Conservation (phyloP, 2,329 filamentous ascomycete species). For the Polytolypa hystricis region DNA sequence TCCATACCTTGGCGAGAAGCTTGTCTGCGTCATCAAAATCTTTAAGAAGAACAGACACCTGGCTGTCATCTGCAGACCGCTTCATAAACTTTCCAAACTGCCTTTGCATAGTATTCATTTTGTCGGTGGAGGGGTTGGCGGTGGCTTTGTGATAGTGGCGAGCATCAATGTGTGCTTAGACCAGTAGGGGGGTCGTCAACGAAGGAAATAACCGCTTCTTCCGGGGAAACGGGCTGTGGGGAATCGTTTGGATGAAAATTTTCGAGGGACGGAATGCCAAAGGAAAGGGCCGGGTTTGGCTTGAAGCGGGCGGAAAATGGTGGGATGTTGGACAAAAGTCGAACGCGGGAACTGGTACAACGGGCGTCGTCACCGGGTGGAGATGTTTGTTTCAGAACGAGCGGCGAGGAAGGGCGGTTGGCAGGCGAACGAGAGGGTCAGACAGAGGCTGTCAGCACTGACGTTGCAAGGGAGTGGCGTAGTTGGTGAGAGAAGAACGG, state of each 20-base stretch:
- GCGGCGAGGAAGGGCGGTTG: not conserved
- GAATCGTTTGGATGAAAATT: not conserved
- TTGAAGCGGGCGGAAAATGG: not conserved
- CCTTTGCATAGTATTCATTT: constrained; percentile 49
- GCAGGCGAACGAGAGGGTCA: too few species aligned
- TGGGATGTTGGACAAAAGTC: not conserved
- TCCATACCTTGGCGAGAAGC: constrained; percentile 56
- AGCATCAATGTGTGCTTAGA: too few species aligned
- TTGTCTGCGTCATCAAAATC: constrained; percentile 74
- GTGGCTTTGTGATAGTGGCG: not conserved
- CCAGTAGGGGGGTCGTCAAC: too few species aligned
- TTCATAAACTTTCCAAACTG: constrained; percentile 63
- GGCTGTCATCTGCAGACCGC: constrained; percentile 62
- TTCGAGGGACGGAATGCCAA: not conserved
- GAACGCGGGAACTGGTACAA: constrained; percentile 3
- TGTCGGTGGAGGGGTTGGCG: constrained; percentile 8
- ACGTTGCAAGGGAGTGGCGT: too few species aligned
- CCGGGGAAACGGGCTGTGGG: too few species aligned
- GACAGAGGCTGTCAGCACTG: too few species aligned
- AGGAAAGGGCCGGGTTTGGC: not conserved
- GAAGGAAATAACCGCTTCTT: too few species aligned
- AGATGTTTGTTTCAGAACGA: constrained; percentile 5
- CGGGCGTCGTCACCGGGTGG: constrained; percentile 9
- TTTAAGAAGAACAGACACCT: constrained; percentile 61
- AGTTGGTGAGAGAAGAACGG: too few species aligned